Evolutionary conservation across 257 asterid species (phyloP), one percentile per base, ranked within the genome.

Genomic region (Coffea eugenioides): DNA sequence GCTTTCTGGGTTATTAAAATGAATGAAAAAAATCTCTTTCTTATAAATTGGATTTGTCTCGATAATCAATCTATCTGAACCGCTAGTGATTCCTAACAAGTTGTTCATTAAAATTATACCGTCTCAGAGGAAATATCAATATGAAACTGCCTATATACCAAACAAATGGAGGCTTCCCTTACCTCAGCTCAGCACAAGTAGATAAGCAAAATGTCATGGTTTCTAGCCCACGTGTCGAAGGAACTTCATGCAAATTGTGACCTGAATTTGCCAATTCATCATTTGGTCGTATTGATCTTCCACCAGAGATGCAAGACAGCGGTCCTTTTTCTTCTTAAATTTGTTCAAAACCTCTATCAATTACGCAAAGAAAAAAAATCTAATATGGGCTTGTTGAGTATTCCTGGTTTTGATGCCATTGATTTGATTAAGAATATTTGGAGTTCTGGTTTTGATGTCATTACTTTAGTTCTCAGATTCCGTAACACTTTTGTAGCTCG

Each of bases 401-500:
- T 51, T 54, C 67, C 67, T 5, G 46, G n/a, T 52, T 43, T 73
- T 3, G 67, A 34, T 31, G 16, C 31, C 8, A 4, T 73, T 15
- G 36, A 64, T 31, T 31, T 73, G 34, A 73, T 52, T 15, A 27
- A 18, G 39, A 74, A n/a, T 41, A 8, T 74, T 0, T 74, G 77
- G 77, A 21, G 8, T 54, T 74, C 77, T 31, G 77, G 51, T 54
- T 74, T 75, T 68, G 48, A 77, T 16, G 20, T 46, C 59, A 87
- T 89, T 90, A 91, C 83, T 82, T 84, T 89, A 66, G 51, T 90
- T 0, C 72, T 86, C 46, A 81, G 80, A 15, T 54, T 85, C 79
- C 82, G 91, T 72, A 86, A 89, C 86, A 39, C 81, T 56, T 81
- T 84, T 21, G 85, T 82, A n/a, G 89, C 94, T 73, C 71, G 83